Base-by-base conservation (phyloP, 257 asterid genomes). In the Penstemon davidsonii region DNA sequence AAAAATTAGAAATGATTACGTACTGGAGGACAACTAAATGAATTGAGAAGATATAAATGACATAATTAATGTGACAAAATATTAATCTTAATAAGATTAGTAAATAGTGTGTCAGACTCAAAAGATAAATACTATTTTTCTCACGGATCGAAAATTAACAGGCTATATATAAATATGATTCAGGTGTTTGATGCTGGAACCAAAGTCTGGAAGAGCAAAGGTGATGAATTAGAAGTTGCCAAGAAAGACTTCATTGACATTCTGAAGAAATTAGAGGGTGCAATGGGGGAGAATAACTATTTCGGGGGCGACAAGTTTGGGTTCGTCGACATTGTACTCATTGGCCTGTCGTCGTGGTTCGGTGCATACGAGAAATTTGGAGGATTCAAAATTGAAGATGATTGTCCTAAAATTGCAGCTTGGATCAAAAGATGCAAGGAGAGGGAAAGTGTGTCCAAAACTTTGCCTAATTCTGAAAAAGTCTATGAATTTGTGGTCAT, bases 201-300 rank as follows among this genome's bases (percentile, higher is more conserved):
- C 69, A 51, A 42, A 4, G 79, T 86, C 63, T 88, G 96, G 96
- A 86, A 3, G 81, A 70, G 81, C 62, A 80, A 77, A 70, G 91
- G 87, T 0, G 89, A 75, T 5, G 91, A 79, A 58, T 43, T 68
- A 15, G 92, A 75, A 65, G 60, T 37, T 9, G 95, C 93, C 8
- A 88, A 79, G 82, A 75, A 78, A 3, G 90, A 85, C 4, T 88
- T 91, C 87, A 82, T 83, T 4, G 89, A 81, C 47, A 67, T 73
- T 41, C 38, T 91, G 58, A 86, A 86, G 82, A 83, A 72, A 69
- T 74, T 91, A 6, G 95, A 91, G 68, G 96, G 96, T 50, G 92
- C 88, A 37, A 47, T 88, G 75, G 87, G 83, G 52, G 86, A 75
- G 36, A 78, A 76, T 2, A 84, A 85, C 64, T 91, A 85, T 68